These are phyloP conservation scores for Mycena pura DNA, from an alignment of 768 basidiomycete genomes.

Conservation along the genomic window DNA sequence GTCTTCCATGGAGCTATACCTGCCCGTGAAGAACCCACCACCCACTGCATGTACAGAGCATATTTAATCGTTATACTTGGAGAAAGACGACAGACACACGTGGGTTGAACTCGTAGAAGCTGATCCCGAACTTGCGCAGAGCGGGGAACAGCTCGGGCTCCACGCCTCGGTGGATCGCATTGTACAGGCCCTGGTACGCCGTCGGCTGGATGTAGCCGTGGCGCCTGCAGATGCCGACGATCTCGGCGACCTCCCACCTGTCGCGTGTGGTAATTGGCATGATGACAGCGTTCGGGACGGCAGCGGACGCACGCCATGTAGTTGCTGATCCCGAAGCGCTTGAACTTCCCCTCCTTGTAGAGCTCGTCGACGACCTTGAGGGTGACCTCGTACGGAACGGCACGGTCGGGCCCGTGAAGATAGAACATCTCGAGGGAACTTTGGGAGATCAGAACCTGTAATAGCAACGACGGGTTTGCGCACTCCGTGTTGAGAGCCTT, in stretches of 20 bases:
- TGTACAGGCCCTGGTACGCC: slow-evolving; percentile 59
- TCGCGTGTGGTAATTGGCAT: slow-evolving; percentile 21
- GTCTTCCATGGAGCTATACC: slow-evolving; percentile 49
- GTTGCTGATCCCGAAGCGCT: slow-evolving; percentile 70
- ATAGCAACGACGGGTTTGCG: slow-evolving; percentile 36
- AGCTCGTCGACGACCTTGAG: slow-evolving; percentile 59
- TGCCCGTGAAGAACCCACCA: slow-evolving; percentile 66
- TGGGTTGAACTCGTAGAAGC: slow-evolving; percentile 64
- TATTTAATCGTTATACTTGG: too few relatives aligned
- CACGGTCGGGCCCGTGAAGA: slow-evolving; percentile 66
- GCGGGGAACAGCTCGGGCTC: slow-evolving; percentile 60
- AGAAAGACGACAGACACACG: too few relatives aligned
- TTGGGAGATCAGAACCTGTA: slow-evolving; percentile 1
- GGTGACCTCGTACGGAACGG: slow-evolving; percentile 63
- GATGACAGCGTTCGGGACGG: not conserved
- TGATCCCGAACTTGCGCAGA: slow-evolving; percentile 62
- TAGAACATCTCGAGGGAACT: slow-evolving; percentile 56
- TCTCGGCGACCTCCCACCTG: slow-evolving; percentile 69
- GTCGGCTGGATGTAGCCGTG: slow-evolving; percentile 62
- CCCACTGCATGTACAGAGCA: too few relatives aligned
- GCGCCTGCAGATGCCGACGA: slow-evolving; percentile 60
- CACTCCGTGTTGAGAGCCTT: slow-evolving; percentile 52
- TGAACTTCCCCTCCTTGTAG: slow-evolving; percentile 63
- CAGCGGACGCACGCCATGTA: slow-evolving; percentile 54
- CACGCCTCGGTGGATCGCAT: slow-evolving; percentile 46